Evolutionary conservation across 108 stramenopile genomes (phyloP).

Genomic region (Aurantiochytrium sp.): DNA sequence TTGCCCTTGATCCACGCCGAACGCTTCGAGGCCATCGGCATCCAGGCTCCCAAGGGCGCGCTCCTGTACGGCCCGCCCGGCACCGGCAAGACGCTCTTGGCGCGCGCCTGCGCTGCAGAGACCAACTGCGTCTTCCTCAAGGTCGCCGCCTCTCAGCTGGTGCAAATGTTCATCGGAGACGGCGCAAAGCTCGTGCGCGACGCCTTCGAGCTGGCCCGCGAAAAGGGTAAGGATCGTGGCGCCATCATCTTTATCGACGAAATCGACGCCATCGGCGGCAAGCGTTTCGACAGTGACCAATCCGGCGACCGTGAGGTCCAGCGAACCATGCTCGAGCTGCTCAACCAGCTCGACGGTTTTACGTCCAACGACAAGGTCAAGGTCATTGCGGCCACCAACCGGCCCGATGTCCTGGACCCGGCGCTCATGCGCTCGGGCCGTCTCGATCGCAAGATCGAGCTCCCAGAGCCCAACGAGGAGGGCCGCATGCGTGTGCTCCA

Average conservation of each 20-base stretch:
- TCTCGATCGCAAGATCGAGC: constrained; percentile 96
- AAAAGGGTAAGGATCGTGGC: constrained; percentile 73
- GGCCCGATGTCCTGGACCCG: constrained; percentile 96
- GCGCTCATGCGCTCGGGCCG: constrained; percentile 91
- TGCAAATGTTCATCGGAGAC: constrained; percentile 99
- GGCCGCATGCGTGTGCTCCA: constrained; percentile 84
- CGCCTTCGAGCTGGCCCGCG: constrained; percentile 95
- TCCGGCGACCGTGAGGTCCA: constrained; percentile 97
- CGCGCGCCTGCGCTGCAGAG: constrained; percentile 96
- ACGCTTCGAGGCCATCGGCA: constrained; percentile 95
- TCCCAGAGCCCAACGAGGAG: constrained; percentile 93
- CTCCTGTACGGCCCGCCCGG: constrained; percentile 92
- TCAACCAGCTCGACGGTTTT: constrained; percentile 97
- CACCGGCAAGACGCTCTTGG: constrained; percentile 97
- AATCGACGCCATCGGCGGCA: constrained; percentile 97
- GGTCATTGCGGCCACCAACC: constrained; percentile 97
- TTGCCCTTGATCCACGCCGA: constrained; percentile 98
- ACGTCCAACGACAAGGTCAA: constrained; percentile 95
- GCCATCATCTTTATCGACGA: constrained; percentile 98
- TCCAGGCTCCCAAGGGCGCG: constrained; percentile 98
- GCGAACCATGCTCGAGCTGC: constrained; percentile 97
- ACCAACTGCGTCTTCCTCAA: constrained; percentile 98
- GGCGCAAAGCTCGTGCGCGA: constrained; percentile 98
- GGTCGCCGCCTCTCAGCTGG: constrained; percentile 94
- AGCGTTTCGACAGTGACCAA: constrained; percentile 97